A percentile compares a stretch with the other conserved stretches of the same genome.
Evolutionary conservation across 1,284 basidiomycete species (phyloP).

Genomic region (Puccinia triticina): DNA sequence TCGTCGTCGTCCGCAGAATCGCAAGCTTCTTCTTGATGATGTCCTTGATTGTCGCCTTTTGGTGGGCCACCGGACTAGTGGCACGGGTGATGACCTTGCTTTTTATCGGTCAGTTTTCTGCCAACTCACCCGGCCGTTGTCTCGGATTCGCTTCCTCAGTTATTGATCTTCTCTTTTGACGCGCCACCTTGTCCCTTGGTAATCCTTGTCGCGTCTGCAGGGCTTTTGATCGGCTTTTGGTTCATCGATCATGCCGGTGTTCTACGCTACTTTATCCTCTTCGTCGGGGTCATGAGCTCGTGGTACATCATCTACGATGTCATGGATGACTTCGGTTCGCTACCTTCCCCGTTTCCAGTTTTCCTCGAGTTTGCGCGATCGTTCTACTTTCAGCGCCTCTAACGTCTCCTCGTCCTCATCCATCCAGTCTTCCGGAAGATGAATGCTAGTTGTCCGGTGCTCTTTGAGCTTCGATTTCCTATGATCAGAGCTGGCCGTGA

Average conservation of each 20-base stretch:
- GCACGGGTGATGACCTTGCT: constrained; percentile 26
- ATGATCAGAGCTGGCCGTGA: constrained; percentile 27
- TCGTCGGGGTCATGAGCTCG: constrained; percentile 42
- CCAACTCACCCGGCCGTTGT: background rate
- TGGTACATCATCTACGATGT: constrained; percentile 48
- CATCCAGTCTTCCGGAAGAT: constrained; percentile 42
- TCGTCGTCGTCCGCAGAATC: background rate
- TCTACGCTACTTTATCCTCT: constrained; percentile 42
- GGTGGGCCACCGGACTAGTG: constrained; percentile 35
- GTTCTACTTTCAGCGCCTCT: background rate
- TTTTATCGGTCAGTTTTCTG: constrained; percentile 4
- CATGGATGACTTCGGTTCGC: constrained; percentile 49
- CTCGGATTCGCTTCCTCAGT: background rate
- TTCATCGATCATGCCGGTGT: constrained; percentile 50
- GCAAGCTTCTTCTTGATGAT: constrained; percentile 47
- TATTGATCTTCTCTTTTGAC: background rate
- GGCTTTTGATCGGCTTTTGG: constrained; percentile 50
- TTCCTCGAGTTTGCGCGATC: background rate
- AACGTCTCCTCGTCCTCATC: background rate
- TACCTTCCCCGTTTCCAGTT: background rate
- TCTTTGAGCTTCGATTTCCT: constrained; percentile 34
- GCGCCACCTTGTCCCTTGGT: background rate
- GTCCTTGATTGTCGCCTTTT: constrained; percentile 38
- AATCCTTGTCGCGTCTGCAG: background rate
- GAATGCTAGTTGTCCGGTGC: constrained; percentile 37